These are phyloP conservation scores for Daldinia loculata DNA, from an alignment of 495 filamentous ascomycete species.

Conservation along the genomic window DNA sequence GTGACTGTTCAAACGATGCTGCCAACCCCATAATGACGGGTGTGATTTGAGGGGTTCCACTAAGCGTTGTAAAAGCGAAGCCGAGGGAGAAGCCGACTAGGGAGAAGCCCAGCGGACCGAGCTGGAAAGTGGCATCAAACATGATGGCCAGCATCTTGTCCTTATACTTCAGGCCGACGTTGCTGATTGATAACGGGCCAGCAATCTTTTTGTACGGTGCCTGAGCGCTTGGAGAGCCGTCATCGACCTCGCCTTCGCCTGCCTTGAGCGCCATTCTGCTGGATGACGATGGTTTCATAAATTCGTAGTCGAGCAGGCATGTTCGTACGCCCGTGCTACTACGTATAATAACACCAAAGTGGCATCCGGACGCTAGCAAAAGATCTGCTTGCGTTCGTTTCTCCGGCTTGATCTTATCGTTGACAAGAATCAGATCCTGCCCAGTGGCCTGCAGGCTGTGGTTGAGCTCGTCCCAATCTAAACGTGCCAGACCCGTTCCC, in stretches of 20 bases:
- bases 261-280: neutral
- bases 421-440: neutral
- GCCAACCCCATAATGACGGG: constrained; percentile 51
- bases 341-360: neutral
- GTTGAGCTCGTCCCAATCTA: neutral
- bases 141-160: constrained; percentile 42
- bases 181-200: constrained; percentile 36
- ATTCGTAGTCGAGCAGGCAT: neutral
- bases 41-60: constrained; percentile 33
- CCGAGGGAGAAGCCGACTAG: constrained; percentile 51
- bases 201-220: neutral
- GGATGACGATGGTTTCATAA: neutral
- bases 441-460: neutral
- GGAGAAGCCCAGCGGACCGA: constrained; percentile 52
- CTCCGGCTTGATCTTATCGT: neutral
- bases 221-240: neutral
- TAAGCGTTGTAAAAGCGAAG: constrained; percentile 20
- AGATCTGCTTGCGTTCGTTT: neutral
- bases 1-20: constrained; percentile 49
- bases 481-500: neutral
- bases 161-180: constrained; percentile 51
- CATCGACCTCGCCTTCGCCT: neutral
- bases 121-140: constrained; percentile 49
- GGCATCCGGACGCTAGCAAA: neutral
- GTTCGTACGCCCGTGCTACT: neutral